A percentile compares a stretch with the other conserved stretches of the same genome.
Evolutionary conservation across 2,329 filamentous ascomycete species (phyloP).

Genomic region (Cladophialophora carrionii): DNA sequence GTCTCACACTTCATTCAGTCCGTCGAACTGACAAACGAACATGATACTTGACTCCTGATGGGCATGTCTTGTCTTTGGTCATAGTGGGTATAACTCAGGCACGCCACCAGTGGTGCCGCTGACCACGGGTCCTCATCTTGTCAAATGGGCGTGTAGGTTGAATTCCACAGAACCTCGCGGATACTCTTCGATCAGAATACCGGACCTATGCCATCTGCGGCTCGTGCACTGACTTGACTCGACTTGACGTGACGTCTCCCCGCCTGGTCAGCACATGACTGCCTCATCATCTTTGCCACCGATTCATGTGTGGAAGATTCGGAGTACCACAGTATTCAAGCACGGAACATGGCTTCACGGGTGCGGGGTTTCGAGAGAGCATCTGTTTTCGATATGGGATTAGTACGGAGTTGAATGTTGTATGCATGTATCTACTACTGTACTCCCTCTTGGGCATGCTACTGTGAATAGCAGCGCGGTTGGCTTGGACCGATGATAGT

Average conservation of each 20-base stretch:
- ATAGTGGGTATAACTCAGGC: background rate
- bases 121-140: background rate
- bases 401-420: too few relatives aligned
- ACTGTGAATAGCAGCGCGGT: too few relatives aligned
- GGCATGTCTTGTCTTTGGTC: background rate
- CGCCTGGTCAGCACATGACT: background rate
- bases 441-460: too few relatives aligned
- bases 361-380: too few relatives aligned
- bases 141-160: background rate
- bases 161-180: background rate
- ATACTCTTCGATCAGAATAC: background rate
- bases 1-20: background rate
- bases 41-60: background rate
- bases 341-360: too few relatives aligned
- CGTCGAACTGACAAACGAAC: background rate
- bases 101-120: too few relatives aligned
- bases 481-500: too few relatives aligned
- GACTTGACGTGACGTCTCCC: background rate
- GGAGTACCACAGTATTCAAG: too few relatives aligned
- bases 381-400: too few relatives aligned
- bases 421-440: too few relatives aligned
- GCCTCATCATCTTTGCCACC: background rate
- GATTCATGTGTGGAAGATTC: too few relatives aligned
- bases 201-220: too few relatives aligned
- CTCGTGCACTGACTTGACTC: background rate